Evolutionary conservation across 2,329 filamentous ascomycete genomes (phyloP).

Genomic region (Coniochaeta sp.): DNA sequence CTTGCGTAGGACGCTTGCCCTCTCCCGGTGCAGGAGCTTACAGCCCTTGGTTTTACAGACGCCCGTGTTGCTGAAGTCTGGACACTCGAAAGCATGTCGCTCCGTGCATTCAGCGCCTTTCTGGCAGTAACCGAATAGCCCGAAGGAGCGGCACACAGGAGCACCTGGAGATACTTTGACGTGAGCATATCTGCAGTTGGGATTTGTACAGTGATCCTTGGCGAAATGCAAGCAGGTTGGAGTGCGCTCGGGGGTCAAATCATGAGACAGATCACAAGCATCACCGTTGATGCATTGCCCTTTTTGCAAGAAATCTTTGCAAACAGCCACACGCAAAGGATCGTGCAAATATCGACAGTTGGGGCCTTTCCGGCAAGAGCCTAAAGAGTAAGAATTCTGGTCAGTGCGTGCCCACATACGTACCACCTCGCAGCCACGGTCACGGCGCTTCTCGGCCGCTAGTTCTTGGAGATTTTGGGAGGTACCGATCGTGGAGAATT

Average conservation of each 20-base stretch:
- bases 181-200: constrained; percentile 81
- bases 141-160: constrained; percentile 77
- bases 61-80: constrained; percentile 88
- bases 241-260: constrained; percentile 72
- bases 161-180: constrained; percentile 68
- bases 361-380: constrained; percentile 77
- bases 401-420: constrained; percentile 37
- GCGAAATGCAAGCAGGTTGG: constrained; percentile 87
- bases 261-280: constrained; percentile 85
- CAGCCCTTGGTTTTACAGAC: constrained; percentile 74
- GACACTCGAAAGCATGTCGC: constrained; percentile 87
- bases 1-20: constrained; percentile 71
- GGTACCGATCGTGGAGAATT: constrained; percentile 62
- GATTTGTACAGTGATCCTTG: constrained; percentile 82
- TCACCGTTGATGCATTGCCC: constrained; percentile 70
- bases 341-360: constrained; percentile 79
- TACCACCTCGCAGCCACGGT: constrained; percentile 26
- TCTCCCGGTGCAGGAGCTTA: constrained; percentile 79
- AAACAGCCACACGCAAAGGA: constrained; percentile 77
- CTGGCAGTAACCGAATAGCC: constrained; percentile 79
- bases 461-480: constrained; percentile 26
- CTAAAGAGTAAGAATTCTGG: constrained; percentile 38
- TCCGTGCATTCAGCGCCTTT: constrained; percentile 70
- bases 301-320: constrained; percentile 78
- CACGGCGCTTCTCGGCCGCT: constrained; percentile 16